A percentile compares a stretch with the other conserved stretches of the same genome.
phyloP scores from a whole-genome alignment of 116 monocot species.

The Trichopus zeylanicus region DNA sequence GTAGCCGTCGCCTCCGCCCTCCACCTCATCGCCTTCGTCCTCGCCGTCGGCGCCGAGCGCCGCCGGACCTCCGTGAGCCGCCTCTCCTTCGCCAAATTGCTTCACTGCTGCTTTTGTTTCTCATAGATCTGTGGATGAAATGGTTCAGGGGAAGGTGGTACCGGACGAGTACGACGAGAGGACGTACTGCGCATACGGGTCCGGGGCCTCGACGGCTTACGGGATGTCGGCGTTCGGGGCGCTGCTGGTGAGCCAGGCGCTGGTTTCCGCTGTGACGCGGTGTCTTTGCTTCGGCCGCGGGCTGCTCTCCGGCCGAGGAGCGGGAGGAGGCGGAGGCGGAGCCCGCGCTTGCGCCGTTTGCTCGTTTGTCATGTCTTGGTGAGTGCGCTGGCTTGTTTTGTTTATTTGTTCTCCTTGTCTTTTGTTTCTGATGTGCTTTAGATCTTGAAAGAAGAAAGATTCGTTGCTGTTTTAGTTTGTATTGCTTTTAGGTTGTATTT shows the following conservation, averaged over 20 bases:
- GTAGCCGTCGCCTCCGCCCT: constrained; percentile 43
- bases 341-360: constrained; percentile 38
- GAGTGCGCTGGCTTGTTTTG: constrained; percentile 2
- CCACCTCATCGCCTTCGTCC: constrained; percentile 81
- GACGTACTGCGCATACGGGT: constrained; percentile 73
- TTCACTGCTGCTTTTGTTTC: neutral
- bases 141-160: constrained; percentile 73
- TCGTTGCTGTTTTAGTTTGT: no score
- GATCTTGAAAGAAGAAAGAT: neutral
- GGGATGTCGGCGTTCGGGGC: constrained; percentile 73
- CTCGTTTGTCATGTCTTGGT: constrained; percentile 69
- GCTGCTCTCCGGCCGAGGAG: neutral
- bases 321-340: constrained; percentile 17
- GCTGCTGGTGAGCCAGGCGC: constrained; percentile 56
- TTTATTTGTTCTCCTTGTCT: neutral
- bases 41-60: constrained; percentile 87
- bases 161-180: constrained; percentile 89
- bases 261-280: constrained; percentile 39
- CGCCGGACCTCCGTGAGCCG: constrained; percentile 58
- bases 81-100: neutral
- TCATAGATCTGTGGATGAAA: neutral
- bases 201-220: constrained; percentile 83
- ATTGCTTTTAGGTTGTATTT: no score
- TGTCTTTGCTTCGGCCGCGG: constrained; percentile 67
- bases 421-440: neutral